A percentile compares a stretch with the other conserved stretches of the same genome.
Evolutionary conservation across 2,329 filamentous ascomycete genomes (phyloP).

Genomic region (Chaetomium sp.): DNA sequence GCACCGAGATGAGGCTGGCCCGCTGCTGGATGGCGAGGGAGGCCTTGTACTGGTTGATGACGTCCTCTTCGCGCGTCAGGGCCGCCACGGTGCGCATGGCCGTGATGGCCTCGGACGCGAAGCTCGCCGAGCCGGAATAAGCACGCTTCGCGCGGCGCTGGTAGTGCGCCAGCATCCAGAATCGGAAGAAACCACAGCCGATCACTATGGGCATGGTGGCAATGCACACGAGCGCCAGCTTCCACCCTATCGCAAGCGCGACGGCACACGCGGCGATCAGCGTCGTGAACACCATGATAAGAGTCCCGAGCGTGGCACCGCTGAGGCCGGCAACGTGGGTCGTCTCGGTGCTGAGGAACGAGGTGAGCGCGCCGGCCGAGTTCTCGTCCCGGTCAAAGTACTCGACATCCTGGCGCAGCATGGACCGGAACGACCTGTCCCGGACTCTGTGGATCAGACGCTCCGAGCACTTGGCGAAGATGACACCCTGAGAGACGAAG

Average conservation of each 20-base stretch:
- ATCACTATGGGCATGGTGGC: conserved; percentile 46
- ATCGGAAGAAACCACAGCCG: conserved; percentile 50
- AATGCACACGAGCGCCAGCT: conserved; percentile 48
- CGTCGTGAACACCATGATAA: conserved; percentile 79
- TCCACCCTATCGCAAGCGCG: conserved; percentile 47
- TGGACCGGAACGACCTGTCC: conserved; percentile 78
- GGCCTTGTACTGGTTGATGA: conserved; percentile 69
- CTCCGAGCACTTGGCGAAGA: conserved; percentile 86
- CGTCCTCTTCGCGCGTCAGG: conserved; percentile 82
- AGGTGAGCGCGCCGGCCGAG: conserved; percentile 83
- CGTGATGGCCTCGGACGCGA: conserved; percentile 90
- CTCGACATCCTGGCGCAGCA: conserved; percentile 88
- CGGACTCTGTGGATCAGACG: conserved; percentile 80
- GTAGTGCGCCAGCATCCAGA: conserved; percentile 71
- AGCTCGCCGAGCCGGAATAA: conserved; percentile 79
- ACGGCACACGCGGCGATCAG: conserved; percentile 69
- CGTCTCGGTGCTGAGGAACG: conserved; percentile 85
- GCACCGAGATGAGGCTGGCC: conserved; percentile 69
- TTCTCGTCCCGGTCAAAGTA: conserved; percentile 93
- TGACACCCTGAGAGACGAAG: conserved; percentile 67
- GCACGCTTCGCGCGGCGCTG: conserved; percentile 76
- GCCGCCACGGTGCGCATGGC: conserved; percentile 93
- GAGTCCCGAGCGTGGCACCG: conserved; percentile 82
- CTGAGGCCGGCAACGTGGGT: conserved; percentile 87
- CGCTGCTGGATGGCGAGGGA: conserved; percentile 68